phyloP scores from a whole-genome alignment of 257 asterid species.

The Galeopsis tetrahit region DNA sequence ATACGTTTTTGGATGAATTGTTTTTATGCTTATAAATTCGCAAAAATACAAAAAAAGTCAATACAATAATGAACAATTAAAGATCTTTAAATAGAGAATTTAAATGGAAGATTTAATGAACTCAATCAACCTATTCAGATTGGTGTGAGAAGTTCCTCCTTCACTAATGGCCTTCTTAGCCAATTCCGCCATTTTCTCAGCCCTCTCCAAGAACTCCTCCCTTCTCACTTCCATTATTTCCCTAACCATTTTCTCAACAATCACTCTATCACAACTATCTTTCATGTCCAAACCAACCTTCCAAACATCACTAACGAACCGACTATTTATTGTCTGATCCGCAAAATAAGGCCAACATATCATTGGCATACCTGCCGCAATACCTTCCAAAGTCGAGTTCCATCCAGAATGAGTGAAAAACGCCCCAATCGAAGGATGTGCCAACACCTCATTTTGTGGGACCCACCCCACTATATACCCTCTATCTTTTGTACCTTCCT shows the following conservation, averaged over 20 bases:
- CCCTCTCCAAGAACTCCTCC: slow-evolving; percentile 49
- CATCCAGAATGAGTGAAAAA: slow-evolving; percentile 64
- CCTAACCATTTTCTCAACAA: slow-evolving; percentile 53
- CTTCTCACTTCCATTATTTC: slow-evolving; percentile 56
- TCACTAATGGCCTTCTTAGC: slow-evolving; percentile 40
- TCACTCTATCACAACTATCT: slow-evolving; percentile 50
- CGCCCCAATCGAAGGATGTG: slow-evolving; percentile 42
- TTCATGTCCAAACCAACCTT: slow-evolving; percentile 65
- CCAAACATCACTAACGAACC: slow-evolving; percentile 60
- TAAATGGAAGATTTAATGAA: slow-evolving; percentile 39
- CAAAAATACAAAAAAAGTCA: no score
- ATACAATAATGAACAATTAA: background rate
- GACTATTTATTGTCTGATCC: slow-evolving; percentile 57
- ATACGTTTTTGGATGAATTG: no score
- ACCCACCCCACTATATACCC: slow-evolving; percentile 58
- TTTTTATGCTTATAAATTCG: no score
- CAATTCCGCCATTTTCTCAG: slow-evolving; percentile 39
- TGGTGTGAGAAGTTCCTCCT: slow-evolving; percentile 53
- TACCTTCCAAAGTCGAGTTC: slow-evolving; percentile 58
- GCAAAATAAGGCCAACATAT: slow-evolving; percentile 59
- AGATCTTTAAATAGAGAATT: background rate
- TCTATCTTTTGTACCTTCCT: slow-evolving; percentile 39
- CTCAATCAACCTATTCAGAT: slow-evolving; percentile 44
- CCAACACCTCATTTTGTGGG: slow-evolving; percentile 59
- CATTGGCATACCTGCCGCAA: slow-evolving; percentile 55